Evolutionary conservation across 164 flowering plant genomes (phyloP), one percentile per base, ranked within the genome.

Genomic region (Nymphaea thermarum): DNA sequence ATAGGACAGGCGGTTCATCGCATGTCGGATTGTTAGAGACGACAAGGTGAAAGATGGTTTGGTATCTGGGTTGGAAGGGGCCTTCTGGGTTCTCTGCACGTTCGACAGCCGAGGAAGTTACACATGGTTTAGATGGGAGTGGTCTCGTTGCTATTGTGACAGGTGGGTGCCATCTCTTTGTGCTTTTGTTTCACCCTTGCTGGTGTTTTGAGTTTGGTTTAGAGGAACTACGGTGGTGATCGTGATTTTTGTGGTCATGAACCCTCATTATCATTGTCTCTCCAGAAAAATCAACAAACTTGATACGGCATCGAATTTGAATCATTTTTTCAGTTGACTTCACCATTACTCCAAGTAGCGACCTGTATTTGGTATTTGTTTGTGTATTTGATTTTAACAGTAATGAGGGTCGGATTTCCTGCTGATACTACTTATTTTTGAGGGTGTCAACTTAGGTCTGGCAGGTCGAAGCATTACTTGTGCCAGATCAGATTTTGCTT

Each of bases 111-210:
- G 87, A 85, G 68, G 82, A 90, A 73, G 96, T 87, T 41, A 84
- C 96, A 3, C 72, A 77, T 43, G 96, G 90, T 53, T 75, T 90
- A 55, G 91, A 91, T 78, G 94, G 79, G 16, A 71, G 86, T 77
- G 85, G 85, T 64, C 89, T 90, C 66, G 81, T 89, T 61, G 91
- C 92, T 63, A 78, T 88, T 42, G 83, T 90, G 65, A 90, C 92
- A 70, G 94, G 94, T 90, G 45, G 65, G 15, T 17, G 42, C 71
- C n/a, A 61, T 25, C 55, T 72, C 18, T 62, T 17, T 25, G 36
- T 25, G 36, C 36, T 25, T 25, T 25, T 25, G 36, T 25, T 25
- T 25, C 36, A 2, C 42, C 42, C 64, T 62, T 4, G 11, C 64
- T 51, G 57, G 36, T 51, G 12, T 51, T 8, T 51, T 2, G 12